Evolutionary conservation across 2,329 filamentous ascomycete genomes (phyloP).

Genomic region (Tolypocladium paradoxum): DNA sequence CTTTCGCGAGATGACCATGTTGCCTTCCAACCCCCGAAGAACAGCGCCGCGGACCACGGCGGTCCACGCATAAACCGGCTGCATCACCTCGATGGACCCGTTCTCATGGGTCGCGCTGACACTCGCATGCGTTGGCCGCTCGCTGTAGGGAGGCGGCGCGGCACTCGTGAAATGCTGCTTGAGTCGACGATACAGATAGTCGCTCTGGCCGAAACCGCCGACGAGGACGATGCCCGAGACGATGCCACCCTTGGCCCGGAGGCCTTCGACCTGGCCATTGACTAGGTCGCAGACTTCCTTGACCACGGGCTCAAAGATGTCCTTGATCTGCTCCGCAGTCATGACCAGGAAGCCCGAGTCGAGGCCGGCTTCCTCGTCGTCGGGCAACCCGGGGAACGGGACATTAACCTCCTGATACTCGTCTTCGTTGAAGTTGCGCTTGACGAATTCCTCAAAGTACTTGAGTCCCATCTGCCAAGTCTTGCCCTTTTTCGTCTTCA

Average conservation of each 20-base stretch:
- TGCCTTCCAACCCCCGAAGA: constrained; percentile 63
- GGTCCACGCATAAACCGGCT: constrained; percentile 74
- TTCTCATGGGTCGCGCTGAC: constrained; percentile 33
- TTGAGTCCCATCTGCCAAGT: constrained; percentile 71
- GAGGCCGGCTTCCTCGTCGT: constrained; percentile 63
- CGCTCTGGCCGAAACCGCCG: constrained; percentile 70
- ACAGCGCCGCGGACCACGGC: constrained; percentile 71
- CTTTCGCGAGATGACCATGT: constrained; percentile 66
- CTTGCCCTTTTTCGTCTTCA: constrained; percentile 68
- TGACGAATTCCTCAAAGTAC: constrained; percentile 79
- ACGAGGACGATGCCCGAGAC: constrained; percentile 71
- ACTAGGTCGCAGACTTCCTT: constrained; percentile 59
- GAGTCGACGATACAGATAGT: constrained; percentile 62
- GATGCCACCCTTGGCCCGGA: constrained; percentile 49
- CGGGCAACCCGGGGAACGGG: constrained; percentile 66
- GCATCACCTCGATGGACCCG: constrained; percentile 65
- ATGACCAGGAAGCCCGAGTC: constrained; percentile 70
- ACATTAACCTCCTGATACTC: constrained; percentile 69
- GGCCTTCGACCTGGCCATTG: constrained; percentile 53
- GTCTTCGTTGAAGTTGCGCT: constrained; percentile 72
- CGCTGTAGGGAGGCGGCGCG: constrained; percentile 53
- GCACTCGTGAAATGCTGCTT: constrained; percentile 56
- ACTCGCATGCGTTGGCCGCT: constrained; percentile 56
- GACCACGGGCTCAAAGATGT: constrained; percentile 66
- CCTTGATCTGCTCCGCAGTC: constrained; percentile 57